Base-by-base conservation (phyloP, 495 filamentous ascomycete species). In the Paragyromitra xinjiangensis region DNA sequence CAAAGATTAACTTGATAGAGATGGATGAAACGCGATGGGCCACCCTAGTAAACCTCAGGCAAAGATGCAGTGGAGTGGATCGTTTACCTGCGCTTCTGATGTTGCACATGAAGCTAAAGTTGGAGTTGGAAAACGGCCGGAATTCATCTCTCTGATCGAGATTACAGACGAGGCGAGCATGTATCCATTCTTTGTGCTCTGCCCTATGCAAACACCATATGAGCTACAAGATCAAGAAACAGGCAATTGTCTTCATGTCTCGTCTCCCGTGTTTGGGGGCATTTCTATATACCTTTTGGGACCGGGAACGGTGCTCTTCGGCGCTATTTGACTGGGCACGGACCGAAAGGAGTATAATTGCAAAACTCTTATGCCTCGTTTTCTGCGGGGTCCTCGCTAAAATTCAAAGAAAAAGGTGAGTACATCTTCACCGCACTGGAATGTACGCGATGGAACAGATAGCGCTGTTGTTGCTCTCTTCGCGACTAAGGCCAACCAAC, bases 11-110 rank as follows among this genome's bases (percentile, higher is more conserved):
- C 77, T 79, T 66, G 53, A 78, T 71, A 51, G 77, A 63, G 75
- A 44, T 51, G 34, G 61, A 62, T 79, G 77, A 79, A 79, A 79
- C 77, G 74, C 63, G 77, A 79, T 72, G 75, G 45, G 53, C 45
- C 51, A 61, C 71, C 71, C 73, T 71, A 65, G 58, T 40, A 48
- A 58, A 45, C 51, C 16, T 40, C 71, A 75, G 48, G 56, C 56
- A 67, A 73, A 40, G 61, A 56, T 73, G 62, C 44, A 66, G 34
- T 66, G 69, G 59, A 51, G 73, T 37, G 67, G 69, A 62, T 73
- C 59, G 61, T 73, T 66, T 77, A 66, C 51, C 69, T 69, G 69
- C 58, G 40, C 67, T 74, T 61, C 40, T 73, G 39, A 53, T 50
- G 71, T 74, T 68, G 64, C 29, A 73, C 73, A 61, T 51, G 73